phyloP scores from a whole-genome alignment of 352 stramenopile species.

The Pythium dissimile region DNA sequence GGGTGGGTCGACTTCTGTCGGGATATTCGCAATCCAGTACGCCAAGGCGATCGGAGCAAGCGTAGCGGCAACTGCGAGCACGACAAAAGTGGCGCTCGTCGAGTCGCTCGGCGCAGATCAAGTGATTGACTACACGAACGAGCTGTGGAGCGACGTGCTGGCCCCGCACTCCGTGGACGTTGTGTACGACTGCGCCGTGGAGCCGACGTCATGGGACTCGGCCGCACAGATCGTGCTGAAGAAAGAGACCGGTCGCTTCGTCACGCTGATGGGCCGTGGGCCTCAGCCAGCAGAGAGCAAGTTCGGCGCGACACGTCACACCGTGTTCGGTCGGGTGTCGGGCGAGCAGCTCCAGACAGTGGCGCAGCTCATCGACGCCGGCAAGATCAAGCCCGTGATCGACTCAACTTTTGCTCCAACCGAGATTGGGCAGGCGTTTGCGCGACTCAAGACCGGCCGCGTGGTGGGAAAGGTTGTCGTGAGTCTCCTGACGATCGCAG shows the following conservation, averaged over 20 bases:
- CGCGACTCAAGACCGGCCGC: conserved; percentile 34
- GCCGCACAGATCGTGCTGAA: conserved; percentile 31
- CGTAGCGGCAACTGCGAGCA: conserved; percentile 27
- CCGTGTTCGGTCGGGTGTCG: conserved; percentile 7
- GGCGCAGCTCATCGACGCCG: conserved; percentile 28
- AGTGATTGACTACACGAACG: conserved; percentile 38
- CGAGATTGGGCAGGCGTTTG: conserved; percentile 34
- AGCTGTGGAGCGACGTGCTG: conserved; percentile 32
- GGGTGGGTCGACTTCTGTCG: conserved; percentile 31
- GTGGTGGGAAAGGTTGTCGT: conserved; percentile 23
- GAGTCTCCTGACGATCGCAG: no score
- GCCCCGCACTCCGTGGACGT: conserved; percentile 15
- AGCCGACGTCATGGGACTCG: conserved; percentile 28
- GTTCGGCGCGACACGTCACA: conserved; percentile 34
- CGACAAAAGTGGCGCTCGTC: conserved; percentile 28
- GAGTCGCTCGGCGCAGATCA: conserved; percentile 33
- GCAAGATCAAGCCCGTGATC: conserved; percentile 28
- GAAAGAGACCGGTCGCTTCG: conserved; percentile 35
- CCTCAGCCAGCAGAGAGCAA: conserved; percentile 37
- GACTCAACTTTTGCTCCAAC: conserved; percentile 40
- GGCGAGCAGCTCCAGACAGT: conserved; percentile 34
- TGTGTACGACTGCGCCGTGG: conserved; percentile 19
- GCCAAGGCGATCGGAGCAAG: conserved; percentile 4
- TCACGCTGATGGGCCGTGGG: conserved; percentile 24
- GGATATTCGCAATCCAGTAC: conserved; percentile 26